Base-by-base conservation (phyloP, 2,329 filamentous ascomycete species). In the Scopulariopsis brevicaulis region DNA sequence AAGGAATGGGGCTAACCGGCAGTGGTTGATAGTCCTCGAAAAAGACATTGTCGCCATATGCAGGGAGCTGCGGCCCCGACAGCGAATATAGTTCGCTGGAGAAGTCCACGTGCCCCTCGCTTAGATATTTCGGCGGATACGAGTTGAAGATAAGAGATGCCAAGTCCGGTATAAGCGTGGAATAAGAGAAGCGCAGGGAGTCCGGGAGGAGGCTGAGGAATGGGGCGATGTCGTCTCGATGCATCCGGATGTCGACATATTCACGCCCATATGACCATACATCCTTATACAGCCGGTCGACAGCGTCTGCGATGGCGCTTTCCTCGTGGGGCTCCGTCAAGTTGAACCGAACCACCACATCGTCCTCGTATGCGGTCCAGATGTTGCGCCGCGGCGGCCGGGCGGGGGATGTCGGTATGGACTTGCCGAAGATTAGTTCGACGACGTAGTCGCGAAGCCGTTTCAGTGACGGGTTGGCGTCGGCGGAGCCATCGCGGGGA, bases 21-120 rank as follows among this genome's bases (percentile, higher is more conserved):
- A 95, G 77, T 1, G 92, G 90, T 67, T 96, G 94, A 70, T 96
- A 99, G 67, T 96, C 85, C 56, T 84, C 82, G 73, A 99, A 97
- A 74, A 96, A 97, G 46, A 96, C 77, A 66, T 91, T 90, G 59
- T 86, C 81, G n/a, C 74, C 66, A 37, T 53, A 35, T 15, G 48
- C 25, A 15, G 50, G 43, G 11, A 56, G 50, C 12, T 50, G 43
- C n/a, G 24, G 43, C 6, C 43, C 43, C 15, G 25, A 24, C 28
- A 20, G 28, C 11, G 55, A 48, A 10, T 40, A 55, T 22, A 35
- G 22, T 8, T 56, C 43, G 15, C 28, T 7, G 24, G 34, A 50
- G 11, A 51, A 22, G n/a, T 37, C 55, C 25, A 55, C 10, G 28
- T 50, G 50, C 10, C 55, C 24, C 12, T 58, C 43, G 18, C 52